phyloP scores from a whole-genome alignment of 2,329 filamentous ascomycete species.

The Trichoderma asperellum region DNA sequence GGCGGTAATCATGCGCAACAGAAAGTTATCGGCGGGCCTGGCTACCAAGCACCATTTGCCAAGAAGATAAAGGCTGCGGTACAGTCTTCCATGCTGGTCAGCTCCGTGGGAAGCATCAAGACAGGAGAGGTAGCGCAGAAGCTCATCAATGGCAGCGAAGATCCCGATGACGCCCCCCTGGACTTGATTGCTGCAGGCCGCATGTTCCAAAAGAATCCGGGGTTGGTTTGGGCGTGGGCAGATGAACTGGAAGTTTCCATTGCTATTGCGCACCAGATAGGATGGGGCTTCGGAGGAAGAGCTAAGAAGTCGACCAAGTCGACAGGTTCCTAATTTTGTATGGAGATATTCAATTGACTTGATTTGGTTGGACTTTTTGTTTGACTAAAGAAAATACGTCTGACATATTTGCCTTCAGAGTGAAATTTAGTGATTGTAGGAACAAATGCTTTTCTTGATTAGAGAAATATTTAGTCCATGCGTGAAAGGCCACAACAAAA shows the following conservation, averaged over 20 bases:
- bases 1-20: constrained; percentile 63
- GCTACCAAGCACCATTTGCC: constrained; percentile 73
- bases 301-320: neutral
- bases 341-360: neutral
- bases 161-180: constrained; percentile 34
- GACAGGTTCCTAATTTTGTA: neutral
- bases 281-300: constrained; percentile 55
- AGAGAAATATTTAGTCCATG: too few relatives aligned
- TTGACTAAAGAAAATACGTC: neutral
- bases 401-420: neutral
- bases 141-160: constrained; percentile 44
- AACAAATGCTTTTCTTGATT: too few relatives aligned
- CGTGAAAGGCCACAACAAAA: too few relatives aligned
- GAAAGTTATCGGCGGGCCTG: constrained; percentile 60
- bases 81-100: constrained; percentile 58
- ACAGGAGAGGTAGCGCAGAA: constrained; percentile 51
- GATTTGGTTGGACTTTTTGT: neutral
- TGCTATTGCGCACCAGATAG: constrained; percentile 56
- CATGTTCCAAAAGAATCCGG: constrained; percentile 62
- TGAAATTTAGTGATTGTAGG: neutral
- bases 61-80: constrained; percentile 72
- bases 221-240: constrained; percentile 59
- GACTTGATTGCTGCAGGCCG: constrained; percentile 57
- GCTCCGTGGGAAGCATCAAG: constrained; percentile 55
- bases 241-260: constrained; percentile 56